These are phyloP conservation scores for Clavaria fumosa DNA, from an alignment of 768 basidiomycete genomes.

Conservation along the genomic window DNA sequence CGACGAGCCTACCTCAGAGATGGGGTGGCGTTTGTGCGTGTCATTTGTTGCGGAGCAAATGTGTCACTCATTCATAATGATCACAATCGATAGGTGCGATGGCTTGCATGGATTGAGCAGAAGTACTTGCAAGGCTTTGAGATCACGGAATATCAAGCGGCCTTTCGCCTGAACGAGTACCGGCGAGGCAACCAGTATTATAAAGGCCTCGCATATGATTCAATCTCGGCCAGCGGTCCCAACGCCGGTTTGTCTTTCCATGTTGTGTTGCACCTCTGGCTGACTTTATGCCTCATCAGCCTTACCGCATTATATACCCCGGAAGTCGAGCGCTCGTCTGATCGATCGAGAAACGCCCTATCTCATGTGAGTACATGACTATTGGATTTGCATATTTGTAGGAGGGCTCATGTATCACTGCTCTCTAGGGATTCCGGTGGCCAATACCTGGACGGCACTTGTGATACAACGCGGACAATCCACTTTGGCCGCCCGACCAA, in stretches of 20 bases:
- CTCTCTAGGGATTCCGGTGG: conserved; percentile 74
- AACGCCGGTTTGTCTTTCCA: conserved; percentile 37
- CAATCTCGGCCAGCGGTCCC: conserved; percentile 76
- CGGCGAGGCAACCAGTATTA: conserved; percentile 56
- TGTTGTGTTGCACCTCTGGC: neutral
- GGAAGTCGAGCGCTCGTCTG: conserved; percentile 46
- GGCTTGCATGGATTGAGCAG: conserved; percentile 84
- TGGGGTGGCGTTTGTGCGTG: conserved; percentile 69
- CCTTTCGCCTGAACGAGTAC: conserved; percentile 65
- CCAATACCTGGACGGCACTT: conserved; percentile 82
- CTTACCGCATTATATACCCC: conserved; percentile 83
- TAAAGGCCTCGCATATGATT: conserved; percentile 79
- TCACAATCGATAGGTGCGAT: conserved; percentile 34
- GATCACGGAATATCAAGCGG: conserved; percentile 88
- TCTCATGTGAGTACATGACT: conserved; percentile 64
- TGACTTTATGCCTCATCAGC: conserved; percentile 23
- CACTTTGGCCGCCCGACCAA: conserved; percentile 79
- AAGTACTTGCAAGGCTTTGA: conserved; percentile 63
- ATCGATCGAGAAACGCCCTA: conserved; percentile 75
- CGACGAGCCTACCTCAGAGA: conserved; percentile 73
- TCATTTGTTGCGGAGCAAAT: conserved; percentile 2
- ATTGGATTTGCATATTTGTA: conserved; percentile 8
- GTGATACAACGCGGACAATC: conserved; percentile 67
- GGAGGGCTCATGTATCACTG: conserved; percentile 8
- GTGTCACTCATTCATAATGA: conserved; percentile 6